phyloP scores from a whole-genome alignment of 768 basidiomycete genomes.

The Suillus clintonianus region DNA sequence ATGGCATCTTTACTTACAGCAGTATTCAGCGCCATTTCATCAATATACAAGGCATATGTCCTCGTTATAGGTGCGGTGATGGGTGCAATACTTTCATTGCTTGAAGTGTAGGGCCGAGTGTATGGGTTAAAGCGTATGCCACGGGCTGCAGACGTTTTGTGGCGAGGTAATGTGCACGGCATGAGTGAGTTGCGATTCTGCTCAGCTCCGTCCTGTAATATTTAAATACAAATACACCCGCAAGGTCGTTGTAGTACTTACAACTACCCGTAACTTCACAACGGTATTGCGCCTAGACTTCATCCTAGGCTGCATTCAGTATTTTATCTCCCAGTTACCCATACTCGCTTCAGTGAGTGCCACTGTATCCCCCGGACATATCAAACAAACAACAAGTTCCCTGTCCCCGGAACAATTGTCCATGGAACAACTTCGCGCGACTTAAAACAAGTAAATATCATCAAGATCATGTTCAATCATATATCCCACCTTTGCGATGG shows the following conservation, averaged over 20 bases:
- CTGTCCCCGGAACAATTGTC: too few species aligned
- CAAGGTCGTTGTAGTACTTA: too few species aligned
- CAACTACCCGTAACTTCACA: too few species aligned
- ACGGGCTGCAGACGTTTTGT: not conserved
- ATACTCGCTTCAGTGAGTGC: not conserved
- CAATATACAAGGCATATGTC: not conserved
- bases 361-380: not conserved
- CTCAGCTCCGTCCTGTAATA: not conserved
- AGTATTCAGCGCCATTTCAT: not conserved
- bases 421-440: not conserved
- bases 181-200: not conserved
- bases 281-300: not conserved
- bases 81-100: not conserved
- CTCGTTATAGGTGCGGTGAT: not conserved
- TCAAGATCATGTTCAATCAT: not conserved
- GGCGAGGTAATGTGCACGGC: not conserved
- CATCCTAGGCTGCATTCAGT: not conserved
- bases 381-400: not conserved
- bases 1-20: not conserved
- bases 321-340: not conserved
- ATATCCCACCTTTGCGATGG: not conserved
- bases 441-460: too few species aligned
- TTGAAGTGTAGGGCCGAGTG: not conserved
- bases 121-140: not conserved
- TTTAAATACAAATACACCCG: too few species aligned